A percentile compares a stretch with the other conserved stretches of the same genome.
Conservation (phyloP, 1,284 basidiomycete species). For the Mycena citricolor region DNA sequence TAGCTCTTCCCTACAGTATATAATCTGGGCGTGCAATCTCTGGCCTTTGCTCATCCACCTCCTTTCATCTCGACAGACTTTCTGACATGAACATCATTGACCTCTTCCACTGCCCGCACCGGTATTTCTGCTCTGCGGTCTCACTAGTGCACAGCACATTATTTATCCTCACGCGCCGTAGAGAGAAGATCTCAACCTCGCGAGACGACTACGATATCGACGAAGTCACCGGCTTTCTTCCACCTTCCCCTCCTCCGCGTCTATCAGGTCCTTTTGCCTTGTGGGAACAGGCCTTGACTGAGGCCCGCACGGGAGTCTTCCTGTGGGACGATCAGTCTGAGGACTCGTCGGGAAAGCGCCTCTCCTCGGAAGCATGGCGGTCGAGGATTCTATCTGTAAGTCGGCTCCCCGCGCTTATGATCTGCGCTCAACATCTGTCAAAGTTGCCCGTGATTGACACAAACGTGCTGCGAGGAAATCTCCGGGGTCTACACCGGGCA, state of each 20-base stretch:
- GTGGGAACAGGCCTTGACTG: constrained; percentile 73
- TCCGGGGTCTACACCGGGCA: constrained; percentile 74
- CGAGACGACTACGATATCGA: constrained; percentile 71
- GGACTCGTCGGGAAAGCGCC: constrained; percentile 48
- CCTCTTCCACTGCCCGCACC: constrained; percentile 42
- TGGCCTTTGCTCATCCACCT: no score
- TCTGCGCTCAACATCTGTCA: no score
- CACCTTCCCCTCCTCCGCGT: constrained; percentile 61
- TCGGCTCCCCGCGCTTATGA: no score
- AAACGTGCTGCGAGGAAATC: constrained; percentile 48
- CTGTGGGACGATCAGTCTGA: constrained; percentile 61
- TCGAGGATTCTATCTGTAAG: constrained; percentile 59
- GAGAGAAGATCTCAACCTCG: no score
- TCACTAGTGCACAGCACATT: constrained; percentile 39
- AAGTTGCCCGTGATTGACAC: constrained; percentile 75
- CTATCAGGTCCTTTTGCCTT: constrained; percentile 57
- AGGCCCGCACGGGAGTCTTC: constrained; percentile 57
- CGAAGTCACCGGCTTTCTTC: constrained; percentile 84
- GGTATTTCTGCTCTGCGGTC: constrained; percentile 41
- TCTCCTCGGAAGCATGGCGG: constrained; percentile 68
- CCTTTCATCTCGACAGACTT: no score
- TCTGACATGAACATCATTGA: constrained; percentile 36
- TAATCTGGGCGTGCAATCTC: no score
- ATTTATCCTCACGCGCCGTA: constrained; percentile 29
- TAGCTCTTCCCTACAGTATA: no score